A percentile compares a stretch with the other conserved stretches of the same genome.
These are phyloP conservation scores for Gastrolobium bilobum DNA, from an alignment of 306 rosid genomes.

Conservation along the genomic window DNA sequence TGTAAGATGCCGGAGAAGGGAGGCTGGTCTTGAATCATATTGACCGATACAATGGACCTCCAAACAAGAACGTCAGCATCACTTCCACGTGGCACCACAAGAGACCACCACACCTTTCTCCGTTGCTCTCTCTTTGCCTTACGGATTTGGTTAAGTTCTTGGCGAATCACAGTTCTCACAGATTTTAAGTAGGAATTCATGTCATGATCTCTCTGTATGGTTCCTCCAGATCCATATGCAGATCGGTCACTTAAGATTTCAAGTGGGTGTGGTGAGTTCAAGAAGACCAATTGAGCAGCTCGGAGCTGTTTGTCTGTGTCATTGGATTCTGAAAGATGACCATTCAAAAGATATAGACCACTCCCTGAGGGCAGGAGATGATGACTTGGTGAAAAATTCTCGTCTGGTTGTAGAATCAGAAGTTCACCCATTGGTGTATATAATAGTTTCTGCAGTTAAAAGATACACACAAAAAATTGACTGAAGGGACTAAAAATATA, in stretches of 20 bases:
- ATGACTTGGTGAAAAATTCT: slow-evolving; percentile 77
- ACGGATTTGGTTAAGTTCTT: slow-evolving; percentile 65
- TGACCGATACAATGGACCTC: slow-evolving; percentile 45
- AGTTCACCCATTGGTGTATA: slow-evolving; percentile 85
- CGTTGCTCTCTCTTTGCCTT: slow-evolving; percentile 62
- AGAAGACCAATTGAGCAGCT: slow-evolving; percentile 62
- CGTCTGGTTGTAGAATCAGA: slow-evolving; percentile 79
- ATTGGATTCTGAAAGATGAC: slow-evolving; percentile 44
- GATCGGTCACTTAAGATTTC: slow-evolving; percentile 76
- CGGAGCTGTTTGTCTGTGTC: slow-evolving; percentile 59
- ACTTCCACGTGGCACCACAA: slow-evolving; percentile 27
- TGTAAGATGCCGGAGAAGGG: slow-evolving; percentile 58
- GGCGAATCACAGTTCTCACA: slow-evolving; percentile 65
- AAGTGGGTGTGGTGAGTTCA: slow-evolving; percentile 86
- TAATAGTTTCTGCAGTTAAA: slow-evolving; percentile 61
- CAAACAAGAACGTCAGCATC: slow-evolving; percentile 45
- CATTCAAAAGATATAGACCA: slow-evolving; percentile 67
- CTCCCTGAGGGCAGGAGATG: slow-evolving; percentile 78
- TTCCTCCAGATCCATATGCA: slow-evolving; percentile 80
- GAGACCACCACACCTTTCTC: slow-evolving; percentile 69
- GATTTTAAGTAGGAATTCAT: slow-evolving; percentile 72
- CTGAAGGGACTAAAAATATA: slow-evolving; percentile 10
- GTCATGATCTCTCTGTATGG: slow-evolving; percentile 82
- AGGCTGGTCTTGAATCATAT: slow-evolving; percentile 48
- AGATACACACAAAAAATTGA: not conserved